Conservation (phyloP, 202 grass and related monocot species). For the Setaria viridis region DNA sequence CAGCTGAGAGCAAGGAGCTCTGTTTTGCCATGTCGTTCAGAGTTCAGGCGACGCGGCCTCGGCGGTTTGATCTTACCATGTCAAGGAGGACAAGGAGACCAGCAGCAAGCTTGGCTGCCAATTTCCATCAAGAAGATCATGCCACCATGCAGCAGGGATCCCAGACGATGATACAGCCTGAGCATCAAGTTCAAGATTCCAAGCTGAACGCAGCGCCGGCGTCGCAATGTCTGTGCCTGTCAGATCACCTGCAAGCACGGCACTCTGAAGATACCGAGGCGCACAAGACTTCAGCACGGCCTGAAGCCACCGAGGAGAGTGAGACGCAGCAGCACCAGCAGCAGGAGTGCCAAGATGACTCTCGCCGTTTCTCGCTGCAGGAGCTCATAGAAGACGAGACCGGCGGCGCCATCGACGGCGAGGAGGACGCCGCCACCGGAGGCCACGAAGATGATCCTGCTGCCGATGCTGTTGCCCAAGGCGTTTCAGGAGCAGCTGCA, state of each 20-base stretch:
- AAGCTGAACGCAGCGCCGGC: neutral
- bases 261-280: neutral
- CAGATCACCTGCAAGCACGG: neutral
- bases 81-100: slow-evolving; percentile 45
- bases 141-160: too few relatives aligned
- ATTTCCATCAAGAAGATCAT: neutral
- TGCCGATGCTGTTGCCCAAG: neutral
- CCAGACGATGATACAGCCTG: too few relatives aligned
- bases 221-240: neutral
- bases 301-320: neutral
- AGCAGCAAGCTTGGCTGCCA: neutral
- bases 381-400: slow-evolving; percentile 45
- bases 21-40: slow-evolving; percentile 2
- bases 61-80: slow-evolving; percentile 43
- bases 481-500: neutral
- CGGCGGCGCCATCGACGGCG: slow-evolving; percentile 5
- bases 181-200: neutral
- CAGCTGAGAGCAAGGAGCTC: neutral
- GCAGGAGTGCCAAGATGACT: neutral
- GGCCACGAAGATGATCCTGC: neutral
- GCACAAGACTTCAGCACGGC: neutral
- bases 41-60: slow-evolving; percentile 3
- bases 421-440: neutral
- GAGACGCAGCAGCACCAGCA: too few relatives aligned
- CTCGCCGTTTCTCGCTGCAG: slow-evolving; percentile 41